Conservation (phyloP, 805 yeast genomes). For the Schizosaccharomyces cryophilus region DNA sequence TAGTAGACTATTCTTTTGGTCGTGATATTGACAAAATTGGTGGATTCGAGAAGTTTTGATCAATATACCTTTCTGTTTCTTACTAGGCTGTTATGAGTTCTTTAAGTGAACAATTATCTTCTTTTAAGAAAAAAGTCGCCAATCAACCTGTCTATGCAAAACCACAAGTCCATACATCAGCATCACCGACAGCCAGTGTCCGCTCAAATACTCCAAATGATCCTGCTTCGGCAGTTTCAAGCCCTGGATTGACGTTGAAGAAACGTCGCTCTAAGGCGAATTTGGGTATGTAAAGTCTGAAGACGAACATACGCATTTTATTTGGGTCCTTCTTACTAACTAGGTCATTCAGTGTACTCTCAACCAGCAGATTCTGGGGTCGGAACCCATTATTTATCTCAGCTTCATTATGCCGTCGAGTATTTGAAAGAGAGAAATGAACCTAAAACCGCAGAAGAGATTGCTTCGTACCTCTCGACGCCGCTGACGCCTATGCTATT, state of each 20-base stretch:
- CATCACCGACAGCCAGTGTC: not conserved
- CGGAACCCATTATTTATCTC: conserved; percentile 54
- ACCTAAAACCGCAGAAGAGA: conserved; percentile 41
- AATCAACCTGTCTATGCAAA: conserved; percentile 1
- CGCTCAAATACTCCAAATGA: not conserved
- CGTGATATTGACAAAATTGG: not conserved
- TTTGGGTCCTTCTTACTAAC: no score
- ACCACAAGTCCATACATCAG: not conserved
- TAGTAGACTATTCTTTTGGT: not conserved
- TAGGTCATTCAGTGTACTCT: conserved; percentile 9
- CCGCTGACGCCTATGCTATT: conserved; percentile 40
- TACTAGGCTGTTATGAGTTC: conserved; percentile 9
- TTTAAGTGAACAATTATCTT: conserved; percentile 31
- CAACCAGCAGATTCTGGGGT: conserved; percentile 17
- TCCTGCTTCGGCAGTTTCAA: not conserved
- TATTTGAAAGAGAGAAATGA: conserved; percentile 47
- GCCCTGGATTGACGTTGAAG: not conserved
- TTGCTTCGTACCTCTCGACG: conserved; percentile 40
- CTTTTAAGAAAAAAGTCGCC: conserved; percentile 36
- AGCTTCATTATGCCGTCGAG: conserved; percentile 75
- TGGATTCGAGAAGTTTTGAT: no score
- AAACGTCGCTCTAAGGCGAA: not conserved
- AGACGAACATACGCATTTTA: no score
- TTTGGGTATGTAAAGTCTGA: not conserved
- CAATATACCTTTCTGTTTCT: no score